These are phyloP conservation scores for Calonectria ilicicola DNA, from an alignment of 2,329 filamentous ascomycete genomes.

Conservation along the genomic window DNA sequence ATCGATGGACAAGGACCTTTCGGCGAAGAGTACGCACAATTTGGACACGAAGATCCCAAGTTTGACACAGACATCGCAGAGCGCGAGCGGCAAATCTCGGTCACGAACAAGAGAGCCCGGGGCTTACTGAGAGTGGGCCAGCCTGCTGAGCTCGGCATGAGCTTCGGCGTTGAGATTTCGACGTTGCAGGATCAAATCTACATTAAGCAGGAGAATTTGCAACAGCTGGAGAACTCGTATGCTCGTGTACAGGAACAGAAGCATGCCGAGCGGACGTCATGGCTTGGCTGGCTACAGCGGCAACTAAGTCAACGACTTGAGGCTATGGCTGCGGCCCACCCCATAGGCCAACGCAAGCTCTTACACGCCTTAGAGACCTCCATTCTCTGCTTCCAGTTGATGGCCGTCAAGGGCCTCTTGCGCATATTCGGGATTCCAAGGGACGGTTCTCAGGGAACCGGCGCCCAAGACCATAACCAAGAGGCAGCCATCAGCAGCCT, in stretches of 20 bases:
- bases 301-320: conserved; percentile 6
- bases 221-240: not conserved
- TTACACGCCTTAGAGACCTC: not conserved
- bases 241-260: conserved; percentile 6
- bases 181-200: conserved; percentile 9
- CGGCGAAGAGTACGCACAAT: not conserved
- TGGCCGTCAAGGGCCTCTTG: not conserved
- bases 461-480: not conserved
- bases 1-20: not conserved
- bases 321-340: not conserved
- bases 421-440: not conserved
- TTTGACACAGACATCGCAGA: not conserved
- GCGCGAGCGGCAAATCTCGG: not conserved
- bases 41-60: not conserved
- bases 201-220: not conserved
- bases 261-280: not conserved
- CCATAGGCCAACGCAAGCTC: not conserved
- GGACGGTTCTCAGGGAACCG: not conserved
- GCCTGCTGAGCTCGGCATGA: not conserved
- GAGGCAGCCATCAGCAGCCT: conserved; percentile 13
- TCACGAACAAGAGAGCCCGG: not conserved
- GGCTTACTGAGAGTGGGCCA: not conserved
- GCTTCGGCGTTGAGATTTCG: not conserved
- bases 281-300: conserved; percentile 8
- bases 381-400: conserved; percentile 3